Base-by-base conservation (phyloP, 768 basidiomycete species). In the Leccinum disarticulatum region DNA sequence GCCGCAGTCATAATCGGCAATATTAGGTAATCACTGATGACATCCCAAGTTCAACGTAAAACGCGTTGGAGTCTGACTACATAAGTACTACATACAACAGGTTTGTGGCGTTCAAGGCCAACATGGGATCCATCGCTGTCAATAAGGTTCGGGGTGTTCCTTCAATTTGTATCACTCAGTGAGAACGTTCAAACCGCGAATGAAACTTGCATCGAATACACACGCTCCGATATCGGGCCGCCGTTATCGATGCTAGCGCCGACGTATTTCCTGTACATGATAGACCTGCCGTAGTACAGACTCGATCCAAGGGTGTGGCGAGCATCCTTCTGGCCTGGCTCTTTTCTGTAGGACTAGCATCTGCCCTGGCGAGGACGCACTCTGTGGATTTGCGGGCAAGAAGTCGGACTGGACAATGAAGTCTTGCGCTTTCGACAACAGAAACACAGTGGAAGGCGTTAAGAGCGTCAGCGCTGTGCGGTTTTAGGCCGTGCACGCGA, bases 331-430 rank as follows among this genome's bases (percentile, higher is more conserved):
- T 86, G 1, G 86, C 91, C 59, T 87, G 84, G 1, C 77, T 79
- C 76, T 91, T 83, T 31, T 75, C 74, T 8, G 86, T 79, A 10
- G 55, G 8, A 6, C 62, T 64, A 1, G 55, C 68, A 65, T 74
- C 72, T 57, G 88, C 82, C 55, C 83, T 77, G 63, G 88, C 81
- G 31, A 94, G 73, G 15, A 88, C 80, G 48, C 93, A 83, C 50
- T 79, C 76, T 46, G 86, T 77, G 70, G 95, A 94, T 55, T 81
- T 84, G 54, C 81, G 75, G 4, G 93, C 91, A 52, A 95, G 83
- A 52, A 88, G 73, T 95, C 87, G 68, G 88, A 92, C 76, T 93
- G 90, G 25, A 87, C 80, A 64, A 95, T 82, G 56, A 95, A 79
- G 17, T 81, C 77, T 69, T 91, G 91, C 0, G 90, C 86, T 71